A percentile compares a stretch with the other conserved stretches of the same genome.
Conservation (phyloP, 768 basidiomycete species). For the Rhodotorula paludigena region DNA sequence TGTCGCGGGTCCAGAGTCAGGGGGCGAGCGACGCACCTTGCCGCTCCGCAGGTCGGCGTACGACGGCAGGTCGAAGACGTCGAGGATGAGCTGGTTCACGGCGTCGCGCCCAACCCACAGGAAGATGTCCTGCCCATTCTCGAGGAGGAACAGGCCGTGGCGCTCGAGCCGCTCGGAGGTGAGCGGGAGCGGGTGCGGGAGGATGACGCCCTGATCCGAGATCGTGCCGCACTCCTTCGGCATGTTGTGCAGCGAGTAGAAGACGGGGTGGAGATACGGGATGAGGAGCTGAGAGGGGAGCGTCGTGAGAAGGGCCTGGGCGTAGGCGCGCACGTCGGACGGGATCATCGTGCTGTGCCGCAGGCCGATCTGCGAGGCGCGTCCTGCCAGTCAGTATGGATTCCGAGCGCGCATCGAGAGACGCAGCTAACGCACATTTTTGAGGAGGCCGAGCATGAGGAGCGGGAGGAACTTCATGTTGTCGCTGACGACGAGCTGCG, state of each 20-base stretch:
- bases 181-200: slow-evolving; percentile 81
- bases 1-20: background rate
- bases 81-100: slow-evolving; percentile 86
- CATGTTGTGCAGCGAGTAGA: slow-evolving; percentile 97
- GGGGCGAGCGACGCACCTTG: slow-evolving; percentile 59
- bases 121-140: slow-evolving; percentile 97
- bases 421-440: slow-evolving; percentile 63
- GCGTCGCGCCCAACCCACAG: slow-evolving; percentile 97
- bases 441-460: slow-evolving; percentile 79
- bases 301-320: slow-evolving; percentile 83
- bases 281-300: slow-evolving; percentile 84
- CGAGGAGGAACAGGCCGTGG: slow-evolving; percentile 92
- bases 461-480: slow-evolving; percentile 94
- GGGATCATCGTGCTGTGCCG: slow-evolving; percentile 96
- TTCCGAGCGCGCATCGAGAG: background rate
- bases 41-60: slow-evolving; percentile 88
- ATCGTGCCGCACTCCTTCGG: slow-evolving; percentile 87
- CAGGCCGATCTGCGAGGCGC: slow-evolving; percentile 65
- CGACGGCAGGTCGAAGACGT: slow-evolving; percentile 83
- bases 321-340: slow-evolving; percentile 90
- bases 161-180: slow-evolving; percentile 93
- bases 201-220: slow-evolving; percentile 77
- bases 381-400: background rate
- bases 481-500: slow-evolving; percentile 83
- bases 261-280: slow-evolving; percentile 88